Percentiles rank a stretch among this genome's conserved stretches.
Conservation (phyloP, 2,329 filamentous ascomycete species). For the Fusarium pilosicola region DNA sequence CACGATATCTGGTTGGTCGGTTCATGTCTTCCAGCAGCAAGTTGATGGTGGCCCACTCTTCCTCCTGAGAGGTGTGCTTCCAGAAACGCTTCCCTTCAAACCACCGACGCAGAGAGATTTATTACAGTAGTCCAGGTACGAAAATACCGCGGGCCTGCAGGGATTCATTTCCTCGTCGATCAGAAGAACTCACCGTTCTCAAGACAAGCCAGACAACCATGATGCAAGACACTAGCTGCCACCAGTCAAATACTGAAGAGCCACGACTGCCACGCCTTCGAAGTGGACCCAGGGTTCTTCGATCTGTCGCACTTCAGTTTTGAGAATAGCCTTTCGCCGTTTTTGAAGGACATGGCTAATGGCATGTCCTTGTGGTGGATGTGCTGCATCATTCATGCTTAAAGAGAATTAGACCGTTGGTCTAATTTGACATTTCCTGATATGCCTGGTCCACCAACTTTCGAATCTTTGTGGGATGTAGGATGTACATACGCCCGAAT, state of each 20-base stretch:
- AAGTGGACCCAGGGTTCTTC: slow-evolving; percentile 30
- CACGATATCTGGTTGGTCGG: slow-evolving; percentile 27
- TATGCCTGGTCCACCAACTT: slow-evolving; percentile 3
- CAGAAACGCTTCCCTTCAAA: slow-evolving; percentile 37
- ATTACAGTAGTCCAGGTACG: slow-evolving; percentile 26
- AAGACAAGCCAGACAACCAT: slow-evolving; percentile 17
- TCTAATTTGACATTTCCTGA: slow-evolving; percentile 10
- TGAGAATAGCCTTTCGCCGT: slow-evolving; percentile 26
- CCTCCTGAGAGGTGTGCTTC: slow-evolving; percentile 42
- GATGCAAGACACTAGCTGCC: slow-evolving; percentile 32
- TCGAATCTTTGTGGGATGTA: neutral
- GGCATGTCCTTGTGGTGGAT: slow-evolving; percentile 29
- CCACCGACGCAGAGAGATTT: slow-evolving; percentile 24
- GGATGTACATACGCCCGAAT: neutral
- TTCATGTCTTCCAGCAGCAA: slow-evolving; percentile 18
- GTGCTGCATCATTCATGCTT: slow-evolving; percentile 20
- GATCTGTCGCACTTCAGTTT: slow-evolving; percentile 28
- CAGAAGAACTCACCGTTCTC: slow-evolving; percentile 43
- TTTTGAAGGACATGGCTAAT: slow-evolving; percentile 20
- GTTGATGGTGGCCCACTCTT: slow-evolving; percentile 23
- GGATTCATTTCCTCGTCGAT: slow-evolving; percentile 37
- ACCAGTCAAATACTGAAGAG: slow-evolving; percentile 14
- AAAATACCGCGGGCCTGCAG: slow-evolving; percentile 34
- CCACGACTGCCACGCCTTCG: slow-evolving; percentile 4
- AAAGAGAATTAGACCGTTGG: slow-evolving; percentile 9